phyloP scores from a whole-genome alignment of 441 rosid genomes.

The Pelargonium australe region DNA sequence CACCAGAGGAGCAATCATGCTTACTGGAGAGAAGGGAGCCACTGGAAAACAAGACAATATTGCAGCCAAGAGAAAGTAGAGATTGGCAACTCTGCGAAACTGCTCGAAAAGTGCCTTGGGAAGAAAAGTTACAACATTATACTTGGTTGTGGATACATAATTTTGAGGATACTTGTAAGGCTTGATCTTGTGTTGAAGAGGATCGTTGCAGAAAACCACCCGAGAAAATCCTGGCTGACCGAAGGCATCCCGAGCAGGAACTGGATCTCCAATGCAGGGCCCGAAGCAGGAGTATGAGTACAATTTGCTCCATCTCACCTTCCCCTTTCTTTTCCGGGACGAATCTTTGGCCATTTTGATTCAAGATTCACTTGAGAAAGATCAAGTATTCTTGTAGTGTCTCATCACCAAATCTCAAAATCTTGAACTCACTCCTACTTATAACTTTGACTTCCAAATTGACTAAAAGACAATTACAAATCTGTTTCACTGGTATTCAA shows the following conservation, averaged over 20 bases:
- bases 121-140: slow-evolving; percentile 62
- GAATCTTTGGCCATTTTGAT: slow-evolving; percentile 22
- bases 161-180: slow-evolving; percentile 45
- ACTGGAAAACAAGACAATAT: slow-evolving; percentile 67
- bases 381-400: neutral
- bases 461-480: neutral
- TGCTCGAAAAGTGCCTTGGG: slow-evolving; percentile 92
- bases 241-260: slow-evolving; percentile 27
- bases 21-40: slow-evolving; percentile 70
- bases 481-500: neutral
- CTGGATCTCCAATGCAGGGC: slow-evolving; percentile 22
- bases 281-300: slow-evolving; percentile 47
- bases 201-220: slow-evolving; percentile 72
- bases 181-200: slow-evolving; percentile 51
- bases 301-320: slow-evolving; percentile 46
- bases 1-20: slow-evolving; percentile 71
- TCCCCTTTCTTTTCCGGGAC: slow-evolving; percentile 27
- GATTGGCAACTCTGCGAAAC: slow-evolving; percentile 87
- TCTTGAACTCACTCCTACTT: slow-evolving; percentile 1
- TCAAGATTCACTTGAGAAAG: neutral
- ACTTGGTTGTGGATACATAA: slow-evolving; percentile 77
- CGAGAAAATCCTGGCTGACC: slow-evolving; percentile 82
- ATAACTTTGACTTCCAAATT: slow-evolving; percentile 3
- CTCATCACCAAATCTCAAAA: neutral
- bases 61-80: slow-evolving; percentile 76